Conservation (phyloP, 1,284 basidiomycete species). For the Phellopilus nigrolimitatus region DNA sequence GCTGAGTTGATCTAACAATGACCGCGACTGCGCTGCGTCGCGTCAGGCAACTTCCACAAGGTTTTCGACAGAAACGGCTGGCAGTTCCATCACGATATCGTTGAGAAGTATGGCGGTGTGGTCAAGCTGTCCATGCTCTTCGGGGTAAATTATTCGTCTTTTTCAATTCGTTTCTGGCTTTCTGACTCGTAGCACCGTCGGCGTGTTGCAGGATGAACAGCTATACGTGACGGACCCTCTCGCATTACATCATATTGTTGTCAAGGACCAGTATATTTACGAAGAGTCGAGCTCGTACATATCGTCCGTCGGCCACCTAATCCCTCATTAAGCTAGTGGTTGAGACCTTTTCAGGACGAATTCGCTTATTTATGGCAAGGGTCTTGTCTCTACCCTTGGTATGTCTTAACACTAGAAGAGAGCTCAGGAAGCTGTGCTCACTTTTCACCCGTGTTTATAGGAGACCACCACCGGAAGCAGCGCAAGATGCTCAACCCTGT, state of each 20-base stretch:
- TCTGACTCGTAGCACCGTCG: not conserved
- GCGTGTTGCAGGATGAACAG: conserved; percentile 10
- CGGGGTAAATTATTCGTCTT: conserved; percentile 17
- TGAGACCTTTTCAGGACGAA: conserved; percentile 11
- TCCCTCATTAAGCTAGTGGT: not conserved
- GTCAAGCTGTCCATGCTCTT: conserved; percentile 18
- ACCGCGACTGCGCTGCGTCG: too few relatives aligned
- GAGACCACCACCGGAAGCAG: conserved; percentile 26
- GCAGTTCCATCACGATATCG: conserved; percentile 17
- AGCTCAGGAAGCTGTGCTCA: not conserved
- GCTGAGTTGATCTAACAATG: not conserved
- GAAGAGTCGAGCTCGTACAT: conserved; percentile 22
- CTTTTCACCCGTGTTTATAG: conserved; percentile 11
- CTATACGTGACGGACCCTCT: conserved; percentile 20
- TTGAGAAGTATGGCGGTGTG: conserved; percentile 20
- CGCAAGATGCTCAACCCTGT: conserved; percentile 30
- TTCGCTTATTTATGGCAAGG: conserved; percentile 17
- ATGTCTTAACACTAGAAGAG: not conserved
- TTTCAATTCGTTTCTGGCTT: not conserved
- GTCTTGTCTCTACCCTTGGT: conserved; percentile 23
- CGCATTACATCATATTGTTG: conserved; percentile 27
- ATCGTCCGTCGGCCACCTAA: not conserved
- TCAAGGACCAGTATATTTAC: conserved; percentile 30
- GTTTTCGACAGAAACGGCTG: conserved; percentile 4
- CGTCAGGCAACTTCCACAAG: conserved; percentile 8